Evolutionary conservation across 805 yeast species (phyloP), one percentile per base, ranked within the genome.

Genomic region (Metschnikowia continentalis): DNA sequence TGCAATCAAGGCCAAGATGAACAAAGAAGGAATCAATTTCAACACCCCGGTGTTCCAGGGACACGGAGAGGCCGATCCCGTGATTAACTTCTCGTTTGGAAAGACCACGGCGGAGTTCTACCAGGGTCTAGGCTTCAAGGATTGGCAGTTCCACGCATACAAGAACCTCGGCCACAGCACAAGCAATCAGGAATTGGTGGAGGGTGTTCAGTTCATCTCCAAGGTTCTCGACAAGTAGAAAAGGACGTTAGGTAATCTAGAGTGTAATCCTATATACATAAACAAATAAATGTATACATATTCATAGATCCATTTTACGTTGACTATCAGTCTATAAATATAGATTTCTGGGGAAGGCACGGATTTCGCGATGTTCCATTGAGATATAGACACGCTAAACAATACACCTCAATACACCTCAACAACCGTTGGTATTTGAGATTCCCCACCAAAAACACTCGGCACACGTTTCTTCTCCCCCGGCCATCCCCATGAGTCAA

Each of bases 41-140:
- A 69, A 74, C 6, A 87, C 96, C 0, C 96, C 96, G 0, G 72
- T 89, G 6, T 89, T 90, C 71, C 88, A 88, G 59, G 96, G 94
- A 6, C 97, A 92, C 66, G 98, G 99, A 32, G 81, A 82, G 5
- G 67, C 63, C 2, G 98, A 92, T 64, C 86, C 86, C 0, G 72
- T 91, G 3, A 79, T 92, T 10, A 61, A 66, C 7, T 68, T 66
- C 38, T 56, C 66, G 6, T 65, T 56, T 22, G 83, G 80, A 2
- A 62, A 69, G 39, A 49, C 60, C 30, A 69, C 83, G 1, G 58
- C 66, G 13, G 77, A 79, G 5, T 73, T 78, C 35, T 80, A 79
- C 65, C 65, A 74, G 54, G 60, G 68, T 2, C 62, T 82, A 37
- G 88, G 86, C 0, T 72, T 67, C 50, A 54, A 50, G 19, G 61